phyloP scores from a whole-genome alignment of 768 basidiomycete genomes.

The Mrakia frigida region DNA sequence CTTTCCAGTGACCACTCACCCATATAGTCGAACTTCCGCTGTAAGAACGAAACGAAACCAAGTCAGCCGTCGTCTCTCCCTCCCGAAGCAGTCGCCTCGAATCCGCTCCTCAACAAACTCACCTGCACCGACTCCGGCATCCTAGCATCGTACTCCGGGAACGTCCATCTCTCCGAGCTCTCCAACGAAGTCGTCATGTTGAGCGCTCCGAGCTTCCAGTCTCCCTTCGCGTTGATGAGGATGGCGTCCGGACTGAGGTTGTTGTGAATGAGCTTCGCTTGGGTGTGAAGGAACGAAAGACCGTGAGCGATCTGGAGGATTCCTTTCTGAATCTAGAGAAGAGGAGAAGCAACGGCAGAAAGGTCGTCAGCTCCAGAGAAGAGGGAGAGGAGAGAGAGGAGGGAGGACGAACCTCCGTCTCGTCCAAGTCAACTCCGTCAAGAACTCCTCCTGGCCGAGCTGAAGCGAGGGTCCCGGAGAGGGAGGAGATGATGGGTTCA shows the following conservation, averaged over 20 bases:
- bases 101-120: too few relatives aligned
- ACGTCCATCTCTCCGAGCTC: constrained; percentile 75
- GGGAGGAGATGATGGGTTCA: constrained; percentile 76
- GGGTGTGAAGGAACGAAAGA: constrained; percentile 76
- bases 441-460: constrained; percentile 24
- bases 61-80: not conserved
- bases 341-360: not conserved
- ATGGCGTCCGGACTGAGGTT: constrained; percentile 83
- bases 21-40: constrained; percentile 91
- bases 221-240: constrained; percentile 88
- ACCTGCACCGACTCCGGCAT: constrained; percentile 49
- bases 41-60: constrained; percentile 50
- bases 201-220: constrained; percentile 73
- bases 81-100: too few relatives aligned
- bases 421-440: constrained; percentile 68
- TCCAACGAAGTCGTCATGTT: constrained; percentile 45
- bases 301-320: constrained; percentile 66
- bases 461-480: constrained; percentile 44
- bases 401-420: constrained; percentile 71
- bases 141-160: constrained; percentile 77
- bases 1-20: too few relatives aligned
- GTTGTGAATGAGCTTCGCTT: constrained; percentile 84
- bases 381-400: constrained; percentile 23
- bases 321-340: constrained; percentile 81
- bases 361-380: not conserved